Base-by-base conservation (phyloP, 2,329 filamentous ascomycete genomes). In the Pestalotiopsis sp. region DNA sequence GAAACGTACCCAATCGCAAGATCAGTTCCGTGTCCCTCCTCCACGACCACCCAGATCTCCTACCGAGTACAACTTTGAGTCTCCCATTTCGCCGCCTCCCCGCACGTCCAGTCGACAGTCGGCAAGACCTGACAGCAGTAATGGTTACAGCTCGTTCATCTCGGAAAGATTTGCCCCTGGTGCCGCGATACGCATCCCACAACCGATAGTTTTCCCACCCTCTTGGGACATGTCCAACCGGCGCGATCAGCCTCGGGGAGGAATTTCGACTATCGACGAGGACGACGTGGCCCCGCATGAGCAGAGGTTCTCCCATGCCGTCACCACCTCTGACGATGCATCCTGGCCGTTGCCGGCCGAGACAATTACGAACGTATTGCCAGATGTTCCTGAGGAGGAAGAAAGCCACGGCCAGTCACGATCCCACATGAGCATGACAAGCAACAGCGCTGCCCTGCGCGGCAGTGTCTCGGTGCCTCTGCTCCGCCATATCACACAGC, bases 331-430 rank as follows among this genome's bases (percentile, higher is more conserved):
- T 75, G 78, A 81, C 61, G 80, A 83, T 44, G 78, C 77, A 17
- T 80, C 82, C 9, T 84, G 82, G 82, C 82, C 82, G 1, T 73
- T 88, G 64, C 77, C 80, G 2, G 75, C 78, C 26, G 75, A 78
- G 7, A 73, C 75, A n/a, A 22, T 30, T 58, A 76, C 76, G 65
- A 78, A 74, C 13, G 78, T 83, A 22, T 78, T 91, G 20, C 82
- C 88, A 5, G 85, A 89, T 71, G 88, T 91, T 3, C 86, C 88
- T 1, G 88, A 91, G 73, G 88, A 91, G 72, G 88, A 91, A 40
- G 88, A 90, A 70, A 81, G 82, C 67, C 75, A 77, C 59, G 77
- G 74, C 64, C 74, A 74, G 39, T 72, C 72, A 30, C 80, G 76
- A 64, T 83, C 82, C 30, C 81, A 79, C 26, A 76, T 78, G 56